Base-by-base conservation (phyloP, 2,329 filamentous ascomycete genomes). In the Cercospora zeina region DNA sequence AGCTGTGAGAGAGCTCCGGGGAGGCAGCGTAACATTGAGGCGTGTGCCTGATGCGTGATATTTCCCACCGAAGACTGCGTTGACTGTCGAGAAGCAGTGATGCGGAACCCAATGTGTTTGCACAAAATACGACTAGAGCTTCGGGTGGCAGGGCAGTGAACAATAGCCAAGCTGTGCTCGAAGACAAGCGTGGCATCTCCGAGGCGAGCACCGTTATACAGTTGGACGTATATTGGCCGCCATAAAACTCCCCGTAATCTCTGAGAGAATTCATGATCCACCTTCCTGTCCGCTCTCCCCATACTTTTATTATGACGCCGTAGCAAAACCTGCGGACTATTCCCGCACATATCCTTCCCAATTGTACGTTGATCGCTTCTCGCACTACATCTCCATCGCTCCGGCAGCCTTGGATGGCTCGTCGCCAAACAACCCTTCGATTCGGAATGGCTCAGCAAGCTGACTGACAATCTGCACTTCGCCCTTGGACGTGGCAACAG, bases 361-460 rank as follows among this genome's bases (percentile, higher is more conserved):
- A 13, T 13, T 13, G 36, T 13, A 39, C 9, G 11, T 13, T 39
- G 14, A 10, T 14, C 24, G 1, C 1, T 33, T 16, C 27, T 16
- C 47, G 6, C 24, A 31, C 30, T 51, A 30, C 47, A 19, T 51
- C 47, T 64, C 64, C 68, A 68, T 70, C 19, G 62, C 65, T 14
- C 62, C 66, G 8, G 49, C 76, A 50, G 67, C 72, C 39, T 76
- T 76, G 19, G 36, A 36, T 5, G 39, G 24, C 55, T 71, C 86
- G 73, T 91, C 87, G 10, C 90, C 92, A 89, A 90, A 97, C 13
- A 99, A 79, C 1, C 91, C 95, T 65, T 97, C 95, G 8, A 99
- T 83, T 80, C 93, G 93, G 78, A 99, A 97, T 77, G 97, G 93
- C 71, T 90, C 87, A 7, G 93, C 90, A 92, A 93, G 96, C 75